A percentile compares a stretch with the other conserved stretches of the same genome.
Conservation (phyloP, 768 basidiomycete genomes). For the Tylopilus subfusipes region DNA sequence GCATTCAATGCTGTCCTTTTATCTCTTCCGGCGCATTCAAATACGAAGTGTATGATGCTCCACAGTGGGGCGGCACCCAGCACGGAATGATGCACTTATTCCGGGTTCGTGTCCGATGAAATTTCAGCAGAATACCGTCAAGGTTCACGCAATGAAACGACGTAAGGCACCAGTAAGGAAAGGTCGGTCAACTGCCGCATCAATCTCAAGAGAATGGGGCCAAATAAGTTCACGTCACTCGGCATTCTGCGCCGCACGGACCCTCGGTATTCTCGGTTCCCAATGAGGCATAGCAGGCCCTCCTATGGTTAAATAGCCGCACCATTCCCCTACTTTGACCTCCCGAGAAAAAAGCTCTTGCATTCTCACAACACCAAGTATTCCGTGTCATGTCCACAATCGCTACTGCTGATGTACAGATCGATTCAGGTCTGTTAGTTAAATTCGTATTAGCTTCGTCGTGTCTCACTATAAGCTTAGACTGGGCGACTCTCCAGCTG, state of each 20-base stretch:
- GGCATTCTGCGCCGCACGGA: background rate
- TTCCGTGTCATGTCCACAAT: background rate
- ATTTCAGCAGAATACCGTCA: too few species aligned
- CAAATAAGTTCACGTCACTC: background rate
- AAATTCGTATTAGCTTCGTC: background rate
- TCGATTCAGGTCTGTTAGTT: background rate
- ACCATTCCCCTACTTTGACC: background rate
- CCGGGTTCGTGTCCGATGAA: too few species aligned
- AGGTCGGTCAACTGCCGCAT: background rate
- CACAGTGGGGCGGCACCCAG: too few species aligned
- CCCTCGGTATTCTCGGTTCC: background rate
- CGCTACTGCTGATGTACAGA: background rate
- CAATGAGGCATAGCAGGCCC: background rate
- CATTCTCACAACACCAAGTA: background rate
- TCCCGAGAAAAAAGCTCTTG: background rate
- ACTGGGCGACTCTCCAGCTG: background rate
- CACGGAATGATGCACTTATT: too few species aligned
- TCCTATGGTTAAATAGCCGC: background rate
- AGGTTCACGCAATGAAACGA: background rate
- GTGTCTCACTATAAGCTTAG: background rate
- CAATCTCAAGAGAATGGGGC: background rate
- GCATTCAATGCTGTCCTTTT: too few species aligned
- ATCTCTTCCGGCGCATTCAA: too few species aligned
- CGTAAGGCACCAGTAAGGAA: background rate
- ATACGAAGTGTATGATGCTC: background rate